These are phyloP conservation scores for Trichoderma gracile DNA, from an alignment of 2,329 filamentous ascomycete genomes.

Conservation along the genomic window DNA sequence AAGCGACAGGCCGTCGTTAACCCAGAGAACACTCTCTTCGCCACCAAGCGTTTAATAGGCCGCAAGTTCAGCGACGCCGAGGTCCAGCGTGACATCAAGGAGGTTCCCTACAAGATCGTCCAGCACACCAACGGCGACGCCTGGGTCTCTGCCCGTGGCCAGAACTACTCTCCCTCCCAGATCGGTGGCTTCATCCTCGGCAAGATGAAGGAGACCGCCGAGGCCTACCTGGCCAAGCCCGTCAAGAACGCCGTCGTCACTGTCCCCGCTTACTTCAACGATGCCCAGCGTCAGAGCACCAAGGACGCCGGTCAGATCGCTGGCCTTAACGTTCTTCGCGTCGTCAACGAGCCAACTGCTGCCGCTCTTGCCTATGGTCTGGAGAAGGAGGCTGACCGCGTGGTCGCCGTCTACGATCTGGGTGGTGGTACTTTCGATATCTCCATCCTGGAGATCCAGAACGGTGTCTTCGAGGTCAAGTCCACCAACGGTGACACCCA, in stretches of 20 bases:
- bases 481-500: constrained; percentile 99
- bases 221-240: constrained; percentile 85
- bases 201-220: constrained; percentile 99
- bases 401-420: constrained; percentile 96
- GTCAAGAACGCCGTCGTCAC: constrained; percentile 97
- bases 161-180: constrained; percentile 98
- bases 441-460: constrained; percentile 94
- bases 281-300: constrained; percentile 95
- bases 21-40: constrained; percentile 97
- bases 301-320: constrained; percentile 98
- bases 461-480: constrained; percentile 98
- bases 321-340: constrained; percentile 93
- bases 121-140: constrained; percentile 96
- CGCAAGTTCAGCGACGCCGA: constrained; percentile 93
- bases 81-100: constrained; percentile 95
- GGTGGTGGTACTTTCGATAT: constrained; percentile 99
- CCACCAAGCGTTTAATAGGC: constrained; percentile 97
- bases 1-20: constrained; percentile 99
- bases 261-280: constrained; percentile 98
- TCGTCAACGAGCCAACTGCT: constrained; percentile 96
- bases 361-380: constrained; percentile 94
- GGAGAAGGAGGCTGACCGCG: constrained; percentile 86
- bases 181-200: constrained; percentile 94
- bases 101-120: constrained; percentile 98
- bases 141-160: constrained; percentile 88